These are phyloP conservation scores for Nitzschia inconspicua DNA, from an alignment of 108 stramenopile species.

Conservation along the genomic window DNA sequence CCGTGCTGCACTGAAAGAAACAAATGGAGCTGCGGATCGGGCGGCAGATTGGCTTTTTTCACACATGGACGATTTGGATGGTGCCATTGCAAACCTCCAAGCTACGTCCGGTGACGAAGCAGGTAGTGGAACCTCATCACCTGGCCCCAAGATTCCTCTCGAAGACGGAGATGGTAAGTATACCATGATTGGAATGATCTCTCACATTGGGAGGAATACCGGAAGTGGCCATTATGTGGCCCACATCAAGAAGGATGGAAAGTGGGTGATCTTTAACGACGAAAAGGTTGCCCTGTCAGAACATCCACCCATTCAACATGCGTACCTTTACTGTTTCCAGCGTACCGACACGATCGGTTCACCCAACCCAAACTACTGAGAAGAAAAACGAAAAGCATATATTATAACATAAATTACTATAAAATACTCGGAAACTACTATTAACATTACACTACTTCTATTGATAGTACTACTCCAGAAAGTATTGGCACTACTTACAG, in stretches of 20 bases:
- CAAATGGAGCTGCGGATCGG: constrained; percentile 80
- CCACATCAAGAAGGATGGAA: constrained; percentile 86
- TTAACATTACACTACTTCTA: no score
- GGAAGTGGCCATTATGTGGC: constrained; percentile 98
- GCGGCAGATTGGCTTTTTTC: constrained; percentile 98
- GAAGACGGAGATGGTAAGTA: constrained; percentile 92
- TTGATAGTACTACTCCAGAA: no score
- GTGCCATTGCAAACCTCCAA: constrained; percentile 76
- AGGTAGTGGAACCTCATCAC: constrained; percentile 14
- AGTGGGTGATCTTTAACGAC: constrained; percentile 98
- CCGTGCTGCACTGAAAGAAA: constrained; percentile 83
- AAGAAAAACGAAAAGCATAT: no score
- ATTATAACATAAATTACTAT: no score
- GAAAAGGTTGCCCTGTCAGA: constrained; percentile 93
- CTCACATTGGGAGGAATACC: constrained; percentile 97
- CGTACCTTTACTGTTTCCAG: constrained; percentile 89
- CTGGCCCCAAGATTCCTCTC: constrained; percentile 31
- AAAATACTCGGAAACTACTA: no score
- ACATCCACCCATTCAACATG: constrained; percentile 82
- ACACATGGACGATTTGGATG: constrained; percentile 92
- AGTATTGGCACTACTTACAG: no score
- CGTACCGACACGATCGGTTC: constrained; percentile 45
- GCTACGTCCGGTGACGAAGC: constrained; percentile 4
- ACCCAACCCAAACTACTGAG: neutral
- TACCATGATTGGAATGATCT: constrained; percentile 87